Conservation (phyloP, 805 yeast species). For the Pichia pseudocactophila region DNA sequence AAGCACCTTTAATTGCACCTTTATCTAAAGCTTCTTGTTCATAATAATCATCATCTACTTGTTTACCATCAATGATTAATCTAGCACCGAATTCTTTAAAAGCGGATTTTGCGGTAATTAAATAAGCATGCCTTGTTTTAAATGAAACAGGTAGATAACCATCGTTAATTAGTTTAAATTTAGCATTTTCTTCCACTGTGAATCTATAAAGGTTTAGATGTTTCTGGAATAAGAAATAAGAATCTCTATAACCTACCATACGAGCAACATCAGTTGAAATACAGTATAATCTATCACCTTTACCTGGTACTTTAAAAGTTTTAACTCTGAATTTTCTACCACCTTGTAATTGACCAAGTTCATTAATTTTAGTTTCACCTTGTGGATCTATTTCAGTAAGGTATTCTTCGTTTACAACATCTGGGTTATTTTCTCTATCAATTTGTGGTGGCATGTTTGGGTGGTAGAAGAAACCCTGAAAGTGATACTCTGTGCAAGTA, state of each 20-base stretch:
- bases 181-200: constrained; percentile 66
- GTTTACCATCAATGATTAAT: constrained; percentile 69
- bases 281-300: constrained; percentile 75
- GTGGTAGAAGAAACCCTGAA: no score
- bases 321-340: constrained; percentile 68
- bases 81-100: constrained; percentile 89
- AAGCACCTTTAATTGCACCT: constrained; percentile 65
- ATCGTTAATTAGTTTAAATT: constrained; percentile 71
- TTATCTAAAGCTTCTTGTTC: constrained; percentile 47
- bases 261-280: constrained; percentile 94
- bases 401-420: constrained; percentile 67
- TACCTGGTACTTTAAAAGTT: constrained; percentile 52
- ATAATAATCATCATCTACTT: constrained; percentile 83
- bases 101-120: constrained; percentile 84
- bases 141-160: constrained; percentile 82
- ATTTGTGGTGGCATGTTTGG: constrained; percentile 4
- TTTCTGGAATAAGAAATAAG: constrained; percentile 80
- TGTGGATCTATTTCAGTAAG: constrained; percentile 65
- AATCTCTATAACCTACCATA: constrained; percentile 87
- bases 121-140: constrained; percentile 80
- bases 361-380: constrained; percentile 69
- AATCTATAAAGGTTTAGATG: constrained; percentile 70
- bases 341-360: constrained; percentile 57
- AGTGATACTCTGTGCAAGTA: no score
- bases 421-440: constrained; percentile 25